Evolutionary conservation across 345 rosid genomes (phyloP).

Genomic region (Gossypium thurberi): DNA sequence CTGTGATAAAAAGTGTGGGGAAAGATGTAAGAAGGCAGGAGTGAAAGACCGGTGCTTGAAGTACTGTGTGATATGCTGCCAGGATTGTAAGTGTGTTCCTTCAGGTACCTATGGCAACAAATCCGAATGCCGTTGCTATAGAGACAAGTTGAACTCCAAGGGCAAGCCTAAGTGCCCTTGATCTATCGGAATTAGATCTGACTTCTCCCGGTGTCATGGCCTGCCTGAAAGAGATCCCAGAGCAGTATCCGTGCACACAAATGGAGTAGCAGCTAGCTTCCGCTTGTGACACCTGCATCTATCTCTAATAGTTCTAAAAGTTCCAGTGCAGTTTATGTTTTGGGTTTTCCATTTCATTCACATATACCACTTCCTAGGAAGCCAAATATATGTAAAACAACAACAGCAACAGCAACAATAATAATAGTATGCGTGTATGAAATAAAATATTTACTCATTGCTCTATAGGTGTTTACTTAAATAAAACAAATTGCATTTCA

Average conservation of each 20-base stretch:
- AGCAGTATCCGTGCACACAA: too few species aligned
- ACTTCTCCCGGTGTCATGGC: too few species aligned
- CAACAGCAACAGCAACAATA: too few species aligned
- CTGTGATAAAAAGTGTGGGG: constrained; percentile 53
- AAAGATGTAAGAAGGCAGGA: constrained; percentile 72
- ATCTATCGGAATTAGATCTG: neutral
- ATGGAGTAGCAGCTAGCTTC: too few species aligned
- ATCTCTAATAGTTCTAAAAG: too few species aligned
- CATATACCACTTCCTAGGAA: neutral
- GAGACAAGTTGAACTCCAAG: constrained; percentile 59
- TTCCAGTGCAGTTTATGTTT: too few species aligned
- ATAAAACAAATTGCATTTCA: neutral
- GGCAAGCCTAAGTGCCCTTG: constrained; percentile 66
- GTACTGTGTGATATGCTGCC: constrained; percentile 82
- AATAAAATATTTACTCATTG: neutral
- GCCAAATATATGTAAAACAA: neutral
- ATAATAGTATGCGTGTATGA: neutral
- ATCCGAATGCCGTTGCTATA: constrained; percentile 75
- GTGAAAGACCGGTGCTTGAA: constrained; percentile 52
- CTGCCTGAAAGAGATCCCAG: too few species aligned
- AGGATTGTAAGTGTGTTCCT: constrained; percentile 75
- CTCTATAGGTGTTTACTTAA: too few species aligned
- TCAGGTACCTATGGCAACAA: constrained; percentile 79
- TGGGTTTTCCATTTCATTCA: too few species aligned
- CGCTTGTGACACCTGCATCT: too few species aligned